Evolutionary conservation across 2,329 filamentous ascomycete genomes (phyloP), one percentile per base, ranked within the genome.

Genomic region (Fusarium metavorans): DNA sequence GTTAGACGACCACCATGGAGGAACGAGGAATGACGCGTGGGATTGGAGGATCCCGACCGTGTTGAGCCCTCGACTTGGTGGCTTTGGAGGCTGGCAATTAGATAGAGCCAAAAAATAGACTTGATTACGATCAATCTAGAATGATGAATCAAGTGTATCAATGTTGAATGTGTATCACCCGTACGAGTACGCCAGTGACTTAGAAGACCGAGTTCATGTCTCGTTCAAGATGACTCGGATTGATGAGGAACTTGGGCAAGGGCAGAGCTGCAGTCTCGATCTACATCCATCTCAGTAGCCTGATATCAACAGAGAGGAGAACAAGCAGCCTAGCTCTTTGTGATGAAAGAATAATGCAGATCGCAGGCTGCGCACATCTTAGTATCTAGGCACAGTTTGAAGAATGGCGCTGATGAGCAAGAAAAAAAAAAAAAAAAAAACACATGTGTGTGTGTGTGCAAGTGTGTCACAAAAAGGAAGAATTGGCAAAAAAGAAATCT

Each of bases 61-160:
- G 70, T 76, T 76, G 52, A 68, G 54, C 68, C 68, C 72, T 78
- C 66, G 75, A 68, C 72, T 72, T 77, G 77, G 77, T 76, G 72
- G 76, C 73, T 76, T 76, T 78, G 75, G 75, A 77, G 76, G 74
- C 74, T 79, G 78, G 79, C 74, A 77, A 70, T 73, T 79, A 79
- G 77, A 80, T 81, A 80, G 76, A 80, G 77, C 80, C 78, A 80
- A 80, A 45, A 79, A 79, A 73, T 81, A 81, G 80, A 81, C 77
- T 81, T 80, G 78, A 79, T 76, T 74, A 77, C 74, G 73, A 77
- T 74, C 71, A 78, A 54, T 70, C 43, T 54, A 25, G 37, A 14
- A 64, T 32, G 43, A 64, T 39, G 32, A 39, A 4, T 50, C 30
- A 32, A 6, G 30, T 7, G 10, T 16, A 6, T 14, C 4, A n/a